phyloP scores from a whole-genome alignment of 2,329 filamentous ascomycete species.

The Hymenoscyphus linearis region DNA sequence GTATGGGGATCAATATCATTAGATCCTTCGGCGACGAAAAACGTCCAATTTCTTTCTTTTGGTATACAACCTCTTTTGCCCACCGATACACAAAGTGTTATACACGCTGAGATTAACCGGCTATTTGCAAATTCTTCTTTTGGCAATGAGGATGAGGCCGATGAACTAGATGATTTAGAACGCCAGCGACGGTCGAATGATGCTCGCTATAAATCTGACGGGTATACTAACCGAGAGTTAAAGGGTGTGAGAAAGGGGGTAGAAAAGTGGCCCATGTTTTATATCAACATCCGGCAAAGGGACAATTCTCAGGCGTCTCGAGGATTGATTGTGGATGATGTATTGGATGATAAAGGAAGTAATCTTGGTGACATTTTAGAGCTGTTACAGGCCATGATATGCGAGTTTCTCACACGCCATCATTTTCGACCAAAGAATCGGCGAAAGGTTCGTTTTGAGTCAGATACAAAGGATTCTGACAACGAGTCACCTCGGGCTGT shows the following conservation, averaged over 20 bases:
- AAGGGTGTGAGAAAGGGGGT: constrained; percentile 56
- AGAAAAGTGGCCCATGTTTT: constrained; percentile 87
- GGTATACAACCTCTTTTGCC: constrained; percentile 62
- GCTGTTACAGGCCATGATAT: constrained; percentile 62
- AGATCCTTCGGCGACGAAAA: constrained; percentile 63
- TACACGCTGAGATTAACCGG: constrained; percentile 75
- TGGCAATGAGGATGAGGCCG: constrained; percentile 50
- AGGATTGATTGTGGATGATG: constrained; percentile 32
- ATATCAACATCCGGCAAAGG: constrained; percentile 56
- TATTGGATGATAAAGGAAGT: constrained; percentile 43
- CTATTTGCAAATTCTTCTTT: constrained; percentile 75
- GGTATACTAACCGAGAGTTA: constrained; percentile 46
- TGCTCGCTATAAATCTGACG: constrained; percentile 40
- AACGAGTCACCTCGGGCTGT: not conserved
- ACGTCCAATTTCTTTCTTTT: constrained; percentile 75
- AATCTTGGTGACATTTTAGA: constrained; percentile 47
- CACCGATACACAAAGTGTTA: constrained; percentile 51
- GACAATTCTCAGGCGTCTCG: not conserved
- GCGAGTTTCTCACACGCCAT: constrained; percentile 70
- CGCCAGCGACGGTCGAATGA: constrained; percentile 34
- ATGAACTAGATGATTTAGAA: constrained; percentile 34
- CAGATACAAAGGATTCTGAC: not conserved
- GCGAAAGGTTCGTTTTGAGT: not conserved
- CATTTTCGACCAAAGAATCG: constrained; percentile 43
- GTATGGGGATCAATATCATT: constrained; percentile 69